Conservation (phyloP, 352 stramenopile species). For the Blastocystis sp. region DNA sequence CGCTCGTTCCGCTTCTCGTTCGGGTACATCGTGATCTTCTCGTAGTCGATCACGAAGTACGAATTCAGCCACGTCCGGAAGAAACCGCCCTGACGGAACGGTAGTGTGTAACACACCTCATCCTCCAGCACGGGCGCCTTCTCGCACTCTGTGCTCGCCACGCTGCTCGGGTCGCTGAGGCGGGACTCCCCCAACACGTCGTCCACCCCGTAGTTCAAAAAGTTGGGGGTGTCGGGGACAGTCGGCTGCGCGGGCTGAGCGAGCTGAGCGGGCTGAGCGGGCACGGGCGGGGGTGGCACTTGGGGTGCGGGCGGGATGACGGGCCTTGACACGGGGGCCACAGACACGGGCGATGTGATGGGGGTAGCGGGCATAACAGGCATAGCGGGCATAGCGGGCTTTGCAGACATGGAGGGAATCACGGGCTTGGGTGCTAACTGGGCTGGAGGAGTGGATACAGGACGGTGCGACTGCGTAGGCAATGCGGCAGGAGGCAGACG, state of each 20-base stretch:
- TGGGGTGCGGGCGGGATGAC: neutral
- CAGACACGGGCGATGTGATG: neutral
- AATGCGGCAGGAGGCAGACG: too few relatives aligned
- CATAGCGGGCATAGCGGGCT: too few relatives aligned
- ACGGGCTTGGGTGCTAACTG: too few relatives aligned
- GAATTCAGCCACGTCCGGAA: constrained; percentile 29
- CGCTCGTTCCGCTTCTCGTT: constrained; percentile 63
- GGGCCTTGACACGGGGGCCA: neutral
- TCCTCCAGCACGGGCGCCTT: neutral
- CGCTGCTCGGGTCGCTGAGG: constrained; percentile 3
- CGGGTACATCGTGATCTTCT: constrained; percentile 40
- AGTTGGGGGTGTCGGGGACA: neutral
- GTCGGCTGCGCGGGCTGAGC: neutral
- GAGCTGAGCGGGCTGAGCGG: neutral
- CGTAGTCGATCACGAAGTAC: constrained; percentile 39
- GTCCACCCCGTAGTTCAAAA: constrained; percentile 32
- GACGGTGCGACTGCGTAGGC: too few relatives aligned
- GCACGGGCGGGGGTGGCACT: neutral
- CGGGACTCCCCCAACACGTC: constrained; percentile 38
- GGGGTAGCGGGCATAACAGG: neutral
- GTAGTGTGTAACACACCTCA: constrained; percentile 16
- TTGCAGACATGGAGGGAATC: too few relatives aligned
- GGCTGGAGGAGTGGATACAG: too few relatives aligned
- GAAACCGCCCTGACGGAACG: constrained; percentile 31
- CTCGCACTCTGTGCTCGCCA: neutral